These are phyloP conservation scores for Cercophora scortea DNA, from an alignment of 495 filamentous ascomycete genomes.

Conservation along the genomic window DNA sequence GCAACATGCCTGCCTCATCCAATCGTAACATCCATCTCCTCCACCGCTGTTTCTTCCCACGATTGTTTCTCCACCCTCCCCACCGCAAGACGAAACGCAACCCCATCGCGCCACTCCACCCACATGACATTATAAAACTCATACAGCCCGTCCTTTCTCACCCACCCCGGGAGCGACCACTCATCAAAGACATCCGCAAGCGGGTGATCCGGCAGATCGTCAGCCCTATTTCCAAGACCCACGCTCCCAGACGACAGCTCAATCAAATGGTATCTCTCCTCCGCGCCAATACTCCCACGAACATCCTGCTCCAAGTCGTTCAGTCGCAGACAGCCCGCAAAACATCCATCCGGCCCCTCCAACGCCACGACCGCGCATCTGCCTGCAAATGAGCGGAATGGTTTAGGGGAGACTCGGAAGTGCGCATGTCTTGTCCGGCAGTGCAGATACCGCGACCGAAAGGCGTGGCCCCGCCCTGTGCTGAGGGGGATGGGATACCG, in stretches of 20 bases:
- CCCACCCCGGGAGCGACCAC: constrained; percentile 6
- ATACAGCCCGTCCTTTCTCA: constrained; percentile 1
- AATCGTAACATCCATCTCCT: constrained; percentile 7
- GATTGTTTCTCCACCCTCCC: constrained; percentile 11
- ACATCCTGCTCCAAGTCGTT: constrained; percentile 1
- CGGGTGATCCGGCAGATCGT: not conserved
- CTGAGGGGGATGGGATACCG: constrained; percentile 17
- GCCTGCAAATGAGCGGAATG: constrained; percentile 1
- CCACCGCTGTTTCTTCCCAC: constrained; percentile 8
- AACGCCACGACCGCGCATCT: constrained; percentile 4
- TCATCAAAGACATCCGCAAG: constrained; percentile 14
- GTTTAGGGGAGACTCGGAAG: not conserved
- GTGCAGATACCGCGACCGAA: constrained; percentile 8
- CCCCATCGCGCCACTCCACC: constrained; percentile 9
- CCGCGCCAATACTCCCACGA: not conserved
- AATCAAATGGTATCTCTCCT: constrained; percentile 1
- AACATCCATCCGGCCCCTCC: not conserved
- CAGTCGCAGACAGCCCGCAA: constrained; percentile 5
- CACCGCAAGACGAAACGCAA: constrained; percentile 14
- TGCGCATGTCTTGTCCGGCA: constrained; percentile 1
- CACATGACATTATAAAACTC: constrained; percentile 19
- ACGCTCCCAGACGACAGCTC: constrained; percentile 10
- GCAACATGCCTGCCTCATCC: not conserved
- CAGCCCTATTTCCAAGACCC: not conserved
- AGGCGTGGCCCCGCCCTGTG: not conserved